Base-by-base conservation (phyloP, 2,329 filamentous ascomycete genomes). In the Lasiodiplodia gonubiensis region DNA sequence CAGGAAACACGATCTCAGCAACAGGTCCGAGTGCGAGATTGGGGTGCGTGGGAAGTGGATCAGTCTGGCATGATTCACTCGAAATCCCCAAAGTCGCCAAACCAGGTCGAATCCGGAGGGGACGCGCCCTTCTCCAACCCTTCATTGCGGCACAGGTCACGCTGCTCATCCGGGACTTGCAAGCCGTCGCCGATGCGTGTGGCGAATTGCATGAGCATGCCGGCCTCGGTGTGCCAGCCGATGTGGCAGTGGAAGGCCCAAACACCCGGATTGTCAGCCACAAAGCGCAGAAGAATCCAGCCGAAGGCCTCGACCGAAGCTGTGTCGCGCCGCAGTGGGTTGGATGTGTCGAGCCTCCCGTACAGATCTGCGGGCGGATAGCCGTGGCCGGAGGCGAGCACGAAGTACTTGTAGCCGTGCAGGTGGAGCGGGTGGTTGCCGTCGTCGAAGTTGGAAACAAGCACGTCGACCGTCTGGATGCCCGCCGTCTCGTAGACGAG, bases 181-280 rank as follows among this genome's bases (percentile, higher is more conserved):
- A 21, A 3, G 78, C 79, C 82, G 10, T 67, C 73, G 33, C 87
- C 84, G 12, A 80, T 76, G 35, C 83, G 77, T 8, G 82, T 83
- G 33, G 87, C 71, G 65, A 90, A 83, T 74, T 88, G 85, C 87
- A 89, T 89, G 37, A 84, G 68, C 64, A 78, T 60, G 18, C 76
- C 76, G 2, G 74, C 74, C 60, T 76, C 74, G n/a, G 69, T 70
- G 68, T 79, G 77, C 79, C 76, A 94, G 74, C 92, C 90, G 64
- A 94, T 90, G 75, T 94, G 92, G 78, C 91, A 94, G 78, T 93
- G 91, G 80, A 93, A 83, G 16, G 83, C 72, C 82, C 82, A 80
- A 68, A 77, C 73, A 70, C 89, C 89, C 12, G 90, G 88, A 71
- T 92, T 92, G 73, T 91, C 84, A 1, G 89, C 87, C 67, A 78